Evolutionary conservation across 495 filamentous ascomycete species (phyloP).

Genomic region (Filosporella fistucella): DNA sequence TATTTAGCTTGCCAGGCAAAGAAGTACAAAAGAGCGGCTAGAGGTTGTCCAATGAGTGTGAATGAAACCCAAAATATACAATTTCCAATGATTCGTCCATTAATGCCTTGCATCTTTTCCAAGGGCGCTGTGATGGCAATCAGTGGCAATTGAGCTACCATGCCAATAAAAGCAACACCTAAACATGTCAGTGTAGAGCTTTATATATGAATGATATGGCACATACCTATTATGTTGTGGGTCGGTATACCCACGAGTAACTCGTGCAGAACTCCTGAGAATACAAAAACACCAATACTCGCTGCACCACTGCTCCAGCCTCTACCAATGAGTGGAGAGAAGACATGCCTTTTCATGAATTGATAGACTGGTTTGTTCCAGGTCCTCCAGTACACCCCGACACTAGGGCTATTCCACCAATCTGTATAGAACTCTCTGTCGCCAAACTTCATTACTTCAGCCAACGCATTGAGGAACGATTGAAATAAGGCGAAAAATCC

Average conservation of each 20-base stretch:
- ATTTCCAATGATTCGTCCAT: conserved; percentile 78
- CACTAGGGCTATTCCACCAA: conserved; percentile 91
- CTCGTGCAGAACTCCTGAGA: conserved; percentile 88
- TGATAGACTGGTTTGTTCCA: conserved; percentile 98
- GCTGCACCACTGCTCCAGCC: conserved; percentile 67
- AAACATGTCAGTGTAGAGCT: conserved; percentile 12
- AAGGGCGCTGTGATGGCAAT: conserved; percentile 75
- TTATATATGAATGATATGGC: not conserved
- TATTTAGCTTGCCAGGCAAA: conserved; percentile 99
- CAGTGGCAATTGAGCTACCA: conserved; percentile 88
- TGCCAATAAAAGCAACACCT: conserved; percentile 80
- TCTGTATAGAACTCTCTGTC: conserved; percentile 94
- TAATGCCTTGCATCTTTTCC: conserved; percentile 69
- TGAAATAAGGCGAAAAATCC: conserved; percentile 98
- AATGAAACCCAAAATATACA: conserved; percentile 94
- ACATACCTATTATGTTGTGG: conserved; percentile 80
- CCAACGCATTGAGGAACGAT: conserved; percentile 79
- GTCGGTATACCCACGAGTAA: conserved; percentile 91
- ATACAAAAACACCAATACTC: conserved; percentile 72
- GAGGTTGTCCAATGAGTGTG: conserved; percentile 87
- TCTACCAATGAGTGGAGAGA: conserved; percentile 75
- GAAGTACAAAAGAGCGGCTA: conserved; percentile 87
- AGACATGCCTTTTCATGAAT: conserved; percentile 93
- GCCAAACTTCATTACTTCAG: conserved; percentile 84
- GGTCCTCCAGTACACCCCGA: conserved; percentile 87